phyloP scores from a whole-genome alignment of 2,329 filamentous ascomycete genomes.

The Mycogone perniciosa region DNA sequence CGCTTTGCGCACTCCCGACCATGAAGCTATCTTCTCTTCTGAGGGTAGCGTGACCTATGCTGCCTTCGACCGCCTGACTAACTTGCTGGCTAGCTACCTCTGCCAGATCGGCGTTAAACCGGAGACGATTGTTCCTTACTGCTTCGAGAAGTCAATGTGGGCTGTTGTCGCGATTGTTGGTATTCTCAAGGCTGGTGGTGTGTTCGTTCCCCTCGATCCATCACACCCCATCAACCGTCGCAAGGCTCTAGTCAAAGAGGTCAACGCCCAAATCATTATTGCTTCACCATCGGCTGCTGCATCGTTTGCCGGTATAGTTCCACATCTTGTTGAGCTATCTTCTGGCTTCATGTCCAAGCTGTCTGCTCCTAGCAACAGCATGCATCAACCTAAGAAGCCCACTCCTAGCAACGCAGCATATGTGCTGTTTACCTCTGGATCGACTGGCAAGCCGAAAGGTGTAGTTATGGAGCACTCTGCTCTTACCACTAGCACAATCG shows the following conservation, averaged over 20 bases:
- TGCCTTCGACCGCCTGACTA: neutral
- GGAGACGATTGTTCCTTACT: conserved; percentile 15
- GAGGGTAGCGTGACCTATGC: conserved; percentile 4
- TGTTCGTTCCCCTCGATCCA: conserved; percentile 22
- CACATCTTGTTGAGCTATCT: neutral
- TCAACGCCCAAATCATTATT: conserved; percentile 9
- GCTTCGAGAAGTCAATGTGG: conserved; percentile 16
- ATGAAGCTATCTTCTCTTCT: conserved; percentile 7
- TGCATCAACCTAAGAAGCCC: neutral
- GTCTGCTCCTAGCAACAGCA: neutral
- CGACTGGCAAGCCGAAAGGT: conserved; percentile 7
- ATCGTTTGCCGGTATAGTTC: neutral
- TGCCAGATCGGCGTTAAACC: conserved; percentile 19
- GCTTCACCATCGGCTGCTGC: neutral
- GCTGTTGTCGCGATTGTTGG: conserved; percentile 19
- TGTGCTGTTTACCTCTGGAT: conserved; percentile 2
- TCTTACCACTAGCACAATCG: neutral
- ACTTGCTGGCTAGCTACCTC: conserved; percentile 4
- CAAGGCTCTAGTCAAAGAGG: conserved; percentile 10
- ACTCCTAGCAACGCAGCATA: conserved; percentile 2
- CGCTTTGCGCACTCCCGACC: conserved; percentile 1
- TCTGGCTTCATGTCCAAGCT: neutral
- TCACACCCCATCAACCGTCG: conserved; percentile 6
- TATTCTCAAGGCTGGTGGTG: conserved; percentile 23
- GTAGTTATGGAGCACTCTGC: conserved; percentile 6